These are phyloP conservation scores for Ophiocordyceps camponoti-rufipedis DNA, from an alignment of 2,329 filamentous ascomycete species.

Conservation along the genomic window DNA sequence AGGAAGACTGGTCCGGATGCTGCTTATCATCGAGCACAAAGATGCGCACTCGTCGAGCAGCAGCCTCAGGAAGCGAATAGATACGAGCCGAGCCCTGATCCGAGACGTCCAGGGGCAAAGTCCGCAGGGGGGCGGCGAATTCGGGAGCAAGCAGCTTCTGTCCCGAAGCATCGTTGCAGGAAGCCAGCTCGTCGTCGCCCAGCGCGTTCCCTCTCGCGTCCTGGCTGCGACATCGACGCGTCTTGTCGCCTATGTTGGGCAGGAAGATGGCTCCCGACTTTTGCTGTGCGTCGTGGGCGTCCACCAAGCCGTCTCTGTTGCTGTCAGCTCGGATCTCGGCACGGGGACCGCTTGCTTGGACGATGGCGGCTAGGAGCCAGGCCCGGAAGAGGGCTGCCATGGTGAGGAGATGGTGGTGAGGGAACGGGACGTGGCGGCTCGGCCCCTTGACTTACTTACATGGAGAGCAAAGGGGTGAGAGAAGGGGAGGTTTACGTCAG, in stretches of 20 bases:
- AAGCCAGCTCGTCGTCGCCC: neutral
- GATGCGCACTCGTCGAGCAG: neutral
- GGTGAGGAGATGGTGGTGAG: too few species aligned
- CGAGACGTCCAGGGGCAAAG: neutral
- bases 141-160: neutral
- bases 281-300: conserved; percentile 1
- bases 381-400: neutral
- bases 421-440: too few species aligned
- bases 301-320: conserved; percentile 5
- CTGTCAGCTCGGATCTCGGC: conserved; percentile 4
- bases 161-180: conserved; percentile 1
- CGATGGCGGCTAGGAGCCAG: too few species aligned
- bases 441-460: too few species aligned
- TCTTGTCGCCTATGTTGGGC: conserved; percentile 5
- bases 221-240: conserved; percentile 1
- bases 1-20: neutral
- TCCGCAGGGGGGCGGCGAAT: neutral
- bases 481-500: too few species aligned
- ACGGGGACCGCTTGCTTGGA: neutral
- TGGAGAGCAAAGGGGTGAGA: too few species aligned
- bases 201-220: neutral
- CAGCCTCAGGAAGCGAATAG: neutral
- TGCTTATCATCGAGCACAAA: neutral
- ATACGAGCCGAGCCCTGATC: neutral
- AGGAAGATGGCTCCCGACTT: conserved; percentile 5